phyloP scores from a whole-genome alignment of 257 asterid species.

The Apocynum venetum region DNA sequence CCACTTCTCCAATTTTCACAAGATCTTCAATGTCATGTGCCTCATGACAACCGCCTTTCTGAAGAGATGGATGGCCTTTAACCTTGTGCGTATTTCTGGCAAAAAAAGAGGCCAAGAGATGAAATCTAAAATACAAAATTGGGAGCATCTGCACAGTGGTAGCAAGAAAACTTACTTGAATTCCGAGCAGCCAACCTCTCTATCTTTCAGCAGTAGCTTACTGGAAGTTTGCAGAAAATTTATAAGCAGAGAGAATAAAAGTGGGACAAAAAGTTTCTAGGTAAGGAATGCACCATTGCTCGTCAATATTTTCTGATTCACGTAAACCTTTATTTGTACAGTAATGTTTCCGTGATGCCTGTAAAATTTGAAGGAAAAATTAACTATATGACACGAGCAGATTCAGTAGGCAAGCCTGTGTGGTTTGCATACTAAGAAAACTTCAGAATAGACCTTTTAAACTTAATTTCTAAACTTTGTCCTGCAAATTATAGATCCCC shows the following conservation, averaged over 20 bases:
- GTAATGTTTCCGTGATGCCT: constrained; percentile 92
- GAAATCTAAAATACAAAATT: constrained; percentile 12
- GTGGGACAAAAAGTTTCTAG: constrained; percentile 12
- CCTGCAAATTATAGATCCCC: not conserved
- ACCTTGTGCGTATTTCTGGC: constrained; percentile 79
- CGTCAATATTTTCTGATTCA: constrained; percentile 70
- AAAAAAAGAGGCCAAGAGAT: constrained; percentile 14
- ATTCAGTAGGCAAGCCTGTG: not conserved
- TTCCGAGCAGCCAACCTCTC: constrained; percentile 58
- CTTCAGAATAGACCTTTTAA: not conserved
- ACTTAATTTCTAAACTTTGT: not conserved
- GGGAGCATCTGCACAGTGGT: constrained; percentile 5
- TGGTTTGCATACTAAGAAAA: not conserved
- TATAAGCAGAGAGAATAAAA: constrained; percentile 38
- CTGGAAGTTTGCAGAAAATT: constrained; percentile 40
- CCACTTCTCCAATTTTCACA: constrained; percentile 85
- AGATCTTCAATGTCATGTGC: constrained; percentile 98
- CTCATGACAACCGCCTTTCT: constrained; percentile 95
- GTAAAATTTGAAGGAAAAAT: constrained; percentile 19
- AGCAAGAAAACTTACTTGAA: constrained; percentile 55
- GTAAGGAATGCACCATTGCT: constrained; percentile 60
- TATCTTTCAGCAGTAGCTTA: constrained; percentile 70
- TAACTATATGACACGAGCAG: not conserved
- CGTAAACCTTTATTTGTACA: constrained; percentile 69
- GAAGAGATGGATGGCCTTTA: constrained; percentile 83